These are phyloP conservation scores for Trichoderma virens DNA, from an alignment of 495 filamentous ascomycete genomes.

Conservation along the genomic window DNA sequence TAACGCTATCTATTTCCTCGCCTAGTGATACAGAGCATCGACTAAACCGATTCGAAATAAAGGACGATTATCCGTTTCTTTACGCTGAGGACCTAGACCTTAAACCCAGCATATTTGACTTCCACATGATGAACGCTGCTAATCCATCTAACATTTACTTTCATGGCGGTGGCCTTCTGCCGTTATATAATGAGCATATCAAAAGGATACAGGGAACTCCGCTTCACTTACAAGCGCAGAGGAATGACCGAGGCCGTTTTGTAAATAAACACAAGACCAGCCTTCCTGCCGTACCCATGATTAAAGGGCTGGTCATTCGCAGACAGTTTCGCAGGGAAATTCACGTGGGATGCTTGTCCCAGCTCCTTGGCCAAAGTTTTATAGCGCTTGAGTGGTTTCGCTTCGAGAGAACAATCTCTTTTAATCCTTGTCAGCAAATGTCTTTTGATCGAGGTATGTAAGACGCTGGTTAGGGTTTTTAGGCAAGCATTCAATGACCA, in stretches of 20 bases:
- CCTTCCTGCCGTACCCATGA: neutral
- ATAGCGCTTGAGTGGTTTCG: neutral
- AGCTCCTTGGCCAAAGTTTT: neutral
- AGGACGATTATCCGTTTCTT: slow-evolving; percentile 1
- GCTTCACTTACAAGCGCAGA: neutral
- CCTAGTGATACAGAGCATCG: slow-evolving; percentile 2
- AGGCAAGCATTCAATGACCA: no score
- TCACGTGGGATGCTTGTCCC: neutral
- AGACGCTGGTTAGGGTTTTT: no score
- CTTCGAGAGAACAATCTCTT: neutral
- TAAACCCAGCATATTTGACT: neutral
- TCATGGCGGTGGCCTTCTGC: neutral
- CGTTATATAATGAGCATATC: neutral
- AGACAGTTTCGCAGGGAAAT: slow-evolving; percentile 7
- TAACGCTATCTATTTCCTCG: neutral
- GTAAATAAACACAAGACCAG: neutral
- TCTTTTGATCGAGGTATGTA: neutral
- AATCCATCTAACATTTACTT: neutral
- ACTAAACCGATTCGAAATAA: neutral
- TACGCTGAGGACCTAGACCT: slow-evolving; percentile 1
- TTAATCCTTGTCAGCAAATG: neutral
- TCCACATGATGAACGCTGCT: neutral
- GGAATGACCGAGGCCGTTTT: neutral
- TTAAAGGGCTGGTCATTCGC: slow-evolving; percentile 2
- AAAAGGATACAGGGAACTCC: neutral